phyloP scores from a whole-genome alignment of 2,329 filamentous ascomycete genomes.

The Cytospora leucostoma region DNA sequence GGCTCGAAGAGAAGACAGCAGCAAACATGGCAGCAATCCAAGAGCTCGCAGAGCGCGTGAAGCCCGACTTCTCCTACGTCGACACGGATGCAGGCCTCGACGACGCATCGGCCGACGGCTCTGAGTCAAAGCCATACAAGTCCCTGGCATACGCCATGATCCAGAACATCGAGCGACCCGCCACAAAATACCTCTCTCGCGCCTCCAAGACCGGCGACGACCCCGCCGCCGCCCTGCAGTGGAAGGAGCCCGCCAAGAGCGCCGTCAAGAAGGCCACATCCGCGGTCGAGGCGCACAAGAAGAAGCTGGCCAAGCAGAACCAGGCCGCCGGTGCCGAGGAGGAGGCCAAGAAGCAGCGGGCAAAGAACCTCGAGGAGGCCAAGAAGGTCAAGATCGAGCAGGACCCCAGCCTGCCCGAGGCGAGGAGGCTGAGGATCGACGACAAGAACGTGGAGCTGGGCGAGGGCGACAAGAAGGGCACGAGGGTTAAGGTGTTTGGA shows the following conservation, averaged over 20 bases:
- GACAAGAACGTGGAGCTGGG: conserved; percentile 65
- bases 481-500: conserved; percentile 77
- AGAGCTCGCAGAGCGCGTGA: conserved; percentile 54
- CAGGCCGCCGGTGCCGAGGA: conserved; percentile 71
- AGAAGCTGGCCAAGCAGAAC: conserved; percentile 79
- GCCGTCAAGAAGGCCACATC: conserved; percentile 83
- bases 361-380: conserved; percentile 73
- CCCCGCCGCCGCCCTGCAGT: conserved; percentile 63
- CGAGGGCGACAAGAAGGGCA: conserved; percentile 62
- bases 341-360: conserved; percentile 70
- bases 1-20: conserved; percentile 22
- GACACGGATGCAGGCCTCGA: conserved; percentile 80
- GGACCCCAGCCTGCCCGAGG: conserved; percentile 73
- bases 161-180: conserved; percentile 60
- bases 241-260: conserved; percentile 82
- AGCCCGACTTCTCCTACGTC: conserved; percentile 63
- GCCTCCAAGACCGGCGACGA: conserved; percentile 70
- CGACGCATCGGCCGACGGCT: conserved; percentile 65
- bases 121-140: conserved; percentile 77
- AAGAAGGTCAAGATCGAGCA: conserved; percentile 74
- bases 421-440: conserved; percentile 74
- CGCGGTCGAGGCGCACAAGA: conserved; percentile 74
- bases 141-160: conserved; percentile 76
- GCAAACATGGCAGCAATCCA: conserved; percentile 46
- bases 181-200: conserved; percentile 66